Evolutionary conservation across 352 stramenopile genomes (phyloP).

Genomic region (Pythium scleroteichum): DNA sequence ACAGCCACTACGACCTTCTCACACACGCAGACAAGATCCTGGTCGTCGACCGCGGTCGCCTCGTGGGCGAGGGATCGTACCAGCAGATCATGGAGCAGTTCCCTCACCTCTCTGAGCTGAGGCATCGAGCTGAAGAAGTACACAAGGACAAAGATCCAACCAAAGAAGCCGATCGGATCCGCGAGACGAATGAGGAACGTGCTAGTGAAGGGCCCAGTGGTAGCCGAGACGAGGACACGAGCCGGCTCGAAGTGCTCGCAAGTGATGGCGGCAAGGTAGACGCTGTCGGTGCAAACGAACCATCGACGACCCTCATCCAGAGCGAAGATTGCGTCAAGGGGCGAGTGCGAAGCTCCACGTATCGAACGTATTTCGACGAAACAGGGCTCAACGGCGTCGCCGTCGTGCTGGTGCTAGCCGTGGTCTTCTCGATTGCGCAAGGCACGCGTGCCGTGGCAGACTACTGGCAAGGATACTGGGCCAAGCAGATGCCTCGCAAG

Average conservation of each 20-base stretch:
- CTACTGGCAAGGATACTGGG: slow-evolving; percentile 33
- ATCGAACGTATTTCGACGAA: slow-evolving; percentile 35
- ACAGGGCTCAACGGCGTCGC: slow-evolving; percentile 30
- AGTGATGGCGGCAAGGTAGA: background rate
- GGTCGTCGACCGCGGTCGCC: slow-evolving; percentile 28
- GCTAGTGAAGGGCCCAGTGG: slow-evolving; percentile 1
- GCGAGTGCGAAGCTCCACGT: slow-evolving; percentile 30
- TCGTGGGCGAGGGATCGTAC: slow-evolving; percentile 30
- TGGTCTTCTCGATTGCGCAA: slow-evolving; percentile 21
- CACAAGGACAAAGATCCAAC: no score
- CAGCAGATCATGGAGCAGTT: slow-evolving; percentile 27
- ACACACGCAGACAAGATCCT: slow-evolving; percentile 33
- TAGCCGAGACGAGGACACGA: background rate
- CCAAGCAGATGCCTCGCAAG: slow-evolving; percentile 29
- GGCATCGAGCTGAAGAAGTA: background rate
- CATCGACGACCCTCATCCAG: slow-evolving; percentile 23
- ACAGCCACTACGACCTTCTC: slow-evolving; percentile 37
- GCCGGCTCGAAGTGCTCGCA: no score
- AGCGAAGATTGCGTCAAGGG: slow-evolving; percentile 34
- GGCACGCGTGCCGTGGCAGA: slow-evolving; percentile 20
- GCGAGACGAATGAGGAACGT: slow-evolving; percentile 29
- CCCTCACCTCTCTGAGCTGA: slow-evolving; percentile 12
- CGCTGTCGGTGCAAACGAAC: slow-evolving; percentile 2
- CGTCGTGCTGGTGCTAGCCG: slow-evolving; percentile 23
- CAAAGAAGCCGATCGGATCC: background rate